Evolutionary conservation across 2,329 filamentous ascomycete species (phyloP), one percentile per base, ranked within the genome.

Genomic region (Colletotrichum sansevieriae): DNA sequence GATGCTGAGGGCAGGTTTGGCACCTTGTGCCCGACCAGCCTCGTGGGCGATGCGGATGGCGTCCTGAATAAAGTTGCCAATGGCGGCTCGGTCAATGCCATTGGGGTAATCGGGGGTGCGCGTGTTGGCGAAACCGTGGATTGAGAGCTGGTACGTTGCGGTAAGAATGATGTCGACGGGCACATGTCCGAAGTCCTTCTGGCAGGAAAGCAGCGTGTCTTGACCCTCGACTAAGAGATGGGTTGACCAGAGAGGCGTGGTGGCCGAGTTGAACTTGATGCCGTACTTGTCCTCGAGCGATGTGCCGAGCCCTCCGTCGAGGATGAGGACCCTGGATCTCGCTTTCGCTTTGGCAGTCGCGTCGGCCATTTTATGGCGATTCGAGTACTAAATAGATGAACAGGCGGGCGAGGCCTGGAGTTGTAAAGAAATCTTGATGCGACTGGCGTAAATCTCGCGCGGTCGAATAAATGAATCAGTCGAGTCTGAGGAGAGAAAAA

Each of bases 231-330:
- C 74, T n/a, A 92, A 83, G 6, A 91, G 82, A 73, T 92, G 85
- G 0, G 89, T 89, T 0, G 90, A 91, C 90, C 90, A 92, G 44
- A 92, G 83, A 0, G 90, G 90, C 9, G 83, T 86, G 11, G 78
- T 80, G 43, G 79, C 75, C 33, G 79, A 76, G 18, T 70, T 57
- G 76, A 92, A 92, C 13, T 75, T 79, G 68, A 86, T 74, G 63
- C 78, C 77, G 75, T 90, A 87, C 33, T 84, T 78, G 68, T 89
- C 85, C 74, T 90, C 85, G 3, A 92, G 87, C 0, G 88, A 87
- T 3, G 90, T 92, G 39, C 90, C 90, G 22, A 92, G 83, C 8
- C 90, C 90, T 61, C 90, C 90, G 74, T 92, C 90, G 44, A 92
- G 84, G 56, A 92, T 78, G 70, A 83, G 77, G 68, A 86, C 68